Conservation (phyloP, 805 yeast genomes). For the Zygosaccharomyces kombuchaensis region DNA sequence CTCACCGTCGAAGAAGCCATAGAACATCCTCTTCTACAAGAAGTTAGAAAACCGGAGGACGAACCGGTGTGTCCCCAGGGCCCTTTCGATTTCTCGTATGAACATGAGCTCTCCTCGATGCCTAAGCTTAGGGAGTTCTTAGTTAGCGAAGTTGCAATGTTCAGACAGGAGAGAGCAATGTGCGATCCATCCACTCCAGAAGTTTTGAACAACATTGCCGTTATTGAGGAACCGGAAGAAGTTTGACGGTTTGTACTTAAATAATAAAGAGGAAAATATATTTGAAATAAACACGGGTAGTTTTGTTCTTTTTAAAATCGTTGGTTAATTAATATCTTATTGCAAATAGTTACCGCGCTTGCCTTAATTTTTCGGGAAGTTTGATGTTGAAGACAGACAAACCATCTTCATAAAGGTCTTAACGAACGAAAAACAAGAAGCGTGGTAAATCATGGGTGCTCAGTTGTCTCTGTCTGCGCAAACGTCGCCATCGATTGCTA, state of each 20-base stretch:
- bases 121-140: constrained; percentile 46
- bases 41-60: constrained; percentile 49
- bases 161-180: constrained; percentile 37
- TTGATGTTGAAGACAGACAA: neutral
- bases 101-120: constrained; percentile 39
- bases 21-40: constrained; percentile 49
- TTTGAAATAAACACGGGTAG: neutral
- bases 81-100: constrained; percentile 67
- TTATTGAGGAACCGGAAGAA: constrained; percentile 4
- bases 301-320: neutral
- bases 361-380: neutral
- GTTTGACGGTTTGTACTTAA: neutral
- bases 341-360: neutral
- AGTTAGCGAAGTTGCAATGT: constrained; percentile 49
- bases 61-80: constrained; percentile 49
- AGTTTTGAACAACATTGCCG: constrained; percentile 1
- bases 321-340: neutral
- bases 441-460: constrained; percentile 63
- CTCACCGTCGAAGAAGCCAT: constrained; percentile 53
- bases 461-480: constrained; percentile 83
- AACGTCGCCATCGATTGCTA: constrained; percentile 85
- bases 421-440: neutral
- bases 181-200: constrained; percentile 8
- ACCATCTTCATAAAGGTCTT: neutral
- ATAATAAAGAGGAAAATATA: neutral